Evolutionary conservation across 306 rosid genomes (phyloP).

Genomic region (Quillaja saponaria): DNA sequence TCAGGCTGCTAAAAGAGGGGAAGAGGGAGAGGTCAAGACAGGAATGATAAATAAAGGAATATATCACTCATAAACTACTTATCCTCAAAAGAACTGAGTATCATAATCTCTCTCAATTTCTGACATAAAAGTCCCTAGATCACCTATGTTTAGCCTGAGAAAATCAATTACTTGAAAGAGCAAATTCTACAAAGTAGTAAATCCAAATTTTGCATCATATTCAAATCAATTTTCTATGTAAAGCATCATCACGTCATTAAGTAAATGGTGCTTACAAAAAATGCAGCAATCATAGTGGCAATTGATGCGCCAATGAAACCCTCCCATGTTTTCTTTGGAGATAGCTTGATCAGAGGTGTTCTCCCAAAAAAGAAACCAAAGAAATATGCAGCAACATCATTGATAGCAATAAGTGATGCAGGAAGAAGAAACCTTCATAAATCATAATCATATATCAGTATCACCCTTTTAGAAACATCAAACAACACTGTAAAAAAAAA

Average conservation of each 20-base stretch:
- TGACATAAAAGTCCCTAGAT: not conserved
- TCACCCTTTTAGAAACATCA: slow-evolving; percentile 8
- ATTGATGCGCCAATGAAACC: slow-evolving; percentile 97
- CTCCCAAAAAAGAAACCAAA: slow-evolving; percentile 92
- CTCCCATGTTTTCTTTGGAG: slow-evolving; percentile 99
- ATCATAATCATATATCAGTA: slow-evolving; percentile 9
- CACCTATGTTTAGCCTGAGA: not conserved
- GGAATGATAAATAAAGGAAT: not conserved
- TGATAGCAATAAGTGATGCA: slow-evolving; percentile 79
- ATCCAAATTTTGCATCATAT: not conserved
- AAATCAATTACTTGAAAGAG: not conserved
- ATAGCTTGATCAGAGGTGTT: slow-evolving; percentile 92
- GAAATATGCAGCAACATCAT: slow-evolving; percentile 91
- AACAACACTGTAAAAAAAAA: not conserved
- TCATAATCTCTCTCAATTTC: slow-evolving; percentile 7
- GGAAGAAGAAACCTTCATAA: slow-evolving; percentile 92
- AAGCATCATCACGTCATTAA: not conserved
- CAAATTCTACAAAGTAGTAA: not conserved
- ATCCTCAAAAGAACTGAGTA: not conserved
- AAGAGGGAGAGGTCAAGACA: not conserved
- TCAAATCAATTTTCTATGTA: not conserved
- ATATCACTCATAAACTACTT: not conserved
- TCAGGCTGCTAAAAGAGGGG: not conserved
- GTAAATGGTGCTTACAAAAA: slow-evolving; percentile 51
- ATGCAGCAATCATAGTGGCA: slow-evolving; percentile 87